Conservation (phyloP, 2,329 filamentous ascomycete species). For the Ampelomyces quisqualis region DNA sequence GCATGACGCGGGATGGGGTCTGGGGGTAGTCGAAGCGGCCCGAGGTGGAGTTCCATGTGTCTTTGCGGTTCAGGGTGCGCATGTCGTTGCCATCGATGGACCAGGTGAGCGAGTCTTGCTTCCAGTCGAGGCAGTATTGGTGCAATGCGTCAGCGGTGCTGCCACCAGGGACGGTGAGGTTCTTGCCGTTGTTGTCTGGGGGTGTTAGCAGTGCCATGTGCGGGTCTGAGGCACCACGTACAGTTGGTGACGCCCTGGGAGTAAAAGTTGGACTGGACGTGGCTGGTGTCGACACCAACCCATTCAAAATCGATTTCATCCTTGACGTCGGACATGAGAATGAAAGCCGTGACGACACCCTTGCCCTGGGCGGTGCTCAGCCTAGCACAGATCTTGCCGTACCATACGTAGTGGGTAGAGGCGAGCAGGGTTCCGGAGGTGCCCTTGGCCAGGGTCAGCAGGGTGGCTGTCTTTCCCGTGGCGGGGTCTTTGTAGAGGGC, state of each 20-base stretch:
- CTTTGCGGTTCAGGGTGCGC: conserved; percentile 70
- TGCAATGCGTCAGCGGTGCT: conserved; percentile 78
- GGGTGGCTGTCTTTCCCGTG: conserved; percentile 47
- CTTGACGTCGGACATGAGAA: conserved; percentile 91
- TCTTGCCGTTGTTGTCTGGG: conserved; percentile 71
- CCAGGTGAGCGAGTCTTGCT: conserved; percentile 83
- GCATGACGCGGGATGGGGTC: conserved; percentile 84
- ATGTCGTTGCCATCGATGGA: conserved; percentile 76
- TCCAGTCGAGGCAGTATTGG: conserved; percentile 92
- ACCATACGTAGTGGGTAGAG: conserved; percentile 90
- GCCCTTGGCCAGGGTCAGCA: conserved; percentile 85
- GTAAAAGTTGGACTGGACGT: conserved; percentile 93
- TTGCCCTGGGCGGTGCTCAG: conserved; percentile 80
- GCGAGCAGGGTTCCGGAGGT: conserved; percentile 86
- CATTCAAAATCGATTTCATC: conserved; percentile 99
- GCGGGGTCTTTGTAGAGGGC: conserved; percentile 60
- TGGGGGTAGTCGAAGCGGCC: conserved; percentile 88
- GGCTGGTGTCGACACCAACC: conserved; percentile 74
- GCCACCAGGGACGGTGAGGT: conserved; percentile 59
- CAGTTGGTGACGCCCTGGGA: conserved; percentile 91
- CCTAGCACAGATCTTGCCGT: conserved; percentile 83
- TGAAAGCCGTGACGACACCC: conserved; percentile 97
- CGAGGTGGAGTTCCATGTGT: conserved; percentile 83
- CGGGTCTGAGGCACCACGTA: conserved; percentile 52
- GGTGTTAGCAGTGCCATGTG: conserved; percentile 13